Evolutionary conservation across 176 grass and related monocot species (phyloP), one percentile per base, ranked within the genome.

Genomic region (Poa pratensis): DNA sequence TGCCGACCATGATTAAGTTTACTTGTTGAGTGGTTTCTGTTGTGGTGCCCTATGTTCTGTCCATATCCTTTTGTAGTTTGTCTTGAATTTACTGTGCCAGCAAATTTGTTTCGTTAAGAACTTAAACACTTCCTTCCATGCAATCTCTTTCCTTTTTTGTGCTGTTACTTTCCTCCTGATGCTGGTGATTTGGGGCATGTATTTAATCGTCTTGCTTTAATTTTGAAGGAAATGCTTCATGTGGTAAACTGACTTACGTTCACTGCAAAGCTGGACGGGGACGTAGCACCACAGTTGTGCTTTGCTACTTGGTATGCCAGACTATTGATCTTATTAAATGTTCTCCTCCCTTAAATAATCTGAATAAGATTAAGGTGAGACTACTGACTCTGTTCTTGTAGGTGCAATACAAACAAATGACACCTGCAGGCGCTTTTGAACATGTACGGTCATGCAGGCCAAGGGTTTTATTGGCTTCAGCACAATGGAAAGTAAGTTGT

Each of bases 241-340:
- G 81, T 84, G 91, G 88, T 76, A 94, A 94, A 71, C 87, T 78
- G 63, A 94, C 94, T 34, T 99, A 99, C 84, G 94, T 99, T 72
- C 96, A 99, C 64, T 99, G 96, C 90, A 99, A 99, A 99, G 96
- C 96, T 87, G 96, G 96, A 72, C 91, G 93, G 73, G 96, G 96
- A 24, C 93, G 96, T 35, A 99, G 94, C 91, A 96, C 94, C 37
- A 99, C 96, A 12, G 89, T 99, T 84, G 96, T 99, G 62, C 88
- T 99, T 63, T 99, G 96, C 88, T 99, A 96, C 73, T 92, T 99
- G 96, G 93, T 99, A 52, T 23, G 82, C 8, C 27, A 22, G 43
- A 73, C 10, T 59, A 52, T 80, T 82, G n/a, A 34, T 78, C 69
- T 17, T 57, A 63, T 12, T 68, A 67, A 27, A 63, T 19, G 23